Base-by-base conservation (phyloP, 441 rosid species). In the Kokia cookei region DNA sequence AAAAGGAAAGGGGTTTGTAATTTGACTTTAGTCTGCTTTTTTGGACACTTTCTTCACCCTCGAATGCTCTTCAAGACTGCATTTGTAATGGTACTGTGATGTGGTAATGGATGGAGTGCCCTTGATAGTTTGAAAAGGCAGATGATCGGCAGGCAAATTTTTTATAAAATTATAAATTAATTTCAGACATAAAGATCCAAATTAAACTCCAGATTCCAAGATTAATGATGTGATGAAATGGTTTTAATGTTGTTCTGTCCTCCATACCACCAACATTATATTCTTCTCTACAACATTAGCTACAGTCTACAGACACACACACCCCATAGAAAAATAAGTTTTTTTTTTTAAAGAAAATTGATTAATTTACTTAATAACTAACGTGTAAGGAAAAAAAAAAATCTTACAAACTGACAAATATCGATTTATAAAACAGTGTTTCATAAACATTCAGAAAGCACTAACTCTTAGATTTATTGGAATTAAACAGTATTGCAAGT, bases 161-260 rank as follows among this genome's bases (percentile, higher is more conserved):
- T 10, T 48, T 66, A 48, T 63, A 62, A 2, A 29, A 2, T 12
- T 8, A 12, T 65, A 8, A 19, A 27, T 11, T 17, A 22, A 27
- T 6, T 24, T 42, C 57, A 17, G 75, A 24, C 74, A 72, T 45
- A 72, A 72, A 72, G 75, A 58, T 72, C 75, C 65, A 45, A 45
- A 43, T 12, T 8, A 5, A 53, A 15, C 45, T 72, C 66, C 27
- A 60, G 3, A 72, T 43, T 72, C 61, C 65, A 48, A 58, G 66
- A 45, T 26, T 24, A 45, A 72, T 72, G 54, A 59, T 60, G 58
- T 72, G 22, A 26, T 24, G 12, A 60, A 32, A 72, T 43, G 65
- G 75, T 47, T 72, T 26, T 59, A 59, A 47, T 72, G 48, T 72
- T 45, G 75, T 72, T 72, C 24, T 59, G 64, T 72, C 67, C 64